Percentiles rank a stretch among this genome's conserved stretches.
phyloP scores from a whole-genome alignment of 2,329 filamentous ascomycete species.

The Periconia macrospinosa region DNA sequence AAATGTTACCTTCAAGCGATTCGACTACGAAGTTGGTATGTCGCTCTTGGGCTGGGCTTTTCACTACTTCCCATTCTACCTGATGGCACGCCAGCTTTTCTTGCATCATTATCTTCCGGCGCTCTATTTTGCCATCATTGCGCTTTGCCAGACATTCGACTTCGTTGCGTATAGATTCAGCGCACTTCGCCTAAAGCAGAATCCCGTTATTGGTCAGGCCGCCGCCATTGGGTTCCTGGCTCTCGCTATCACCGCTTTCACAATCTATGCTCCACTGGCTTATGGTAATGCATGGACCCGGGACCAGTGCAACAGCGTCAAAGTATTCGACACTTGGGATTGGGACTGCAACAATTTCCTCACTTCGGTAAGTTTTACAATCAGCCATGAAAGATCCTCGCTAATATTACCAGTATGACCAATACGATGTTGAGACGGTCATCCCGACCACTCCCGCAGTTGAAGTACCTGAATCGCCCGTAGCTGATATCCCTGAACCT shows the following conservation, averaged over 20 bases:
- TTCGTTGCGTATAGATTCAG: slow-evolving; percentile 75
- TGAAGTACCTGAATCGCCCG: slow-evolving; percentile 25
- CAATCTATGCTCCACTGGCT: slow-evolving; percentile 81
- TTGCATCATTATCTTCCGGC: slow-evolving; percentile 98
- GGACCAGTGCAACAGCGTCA: slow-evolving; percentile 80
- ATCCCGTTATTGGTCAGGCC: slow-evolving; percentile 73
- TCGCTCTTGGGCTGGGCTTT: slow-evolving; percentile 92
- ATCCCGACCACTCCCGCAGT: slow-evolving; percentile 24
- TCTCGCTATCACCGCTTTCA: slow-evolving; percentile 74
- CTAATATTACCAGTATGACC: slow-evolving; percentile 12
- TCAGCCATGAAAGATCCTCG: background rate
- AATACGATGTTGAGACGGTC: slow-evolving; percentile 7
- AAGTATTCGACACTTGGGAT: slow-evolving; percentile 89
- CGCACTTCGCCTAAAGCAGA: slow-evolving; percentile 67
- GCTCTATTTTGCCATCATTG: slow-evolving; percentile 90
- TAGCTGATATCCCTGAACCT: slow-evolving; percentile 18
- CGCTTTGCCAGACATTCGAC: slow-evolving; percentile 86
- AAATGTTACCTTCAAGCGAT: slow-evolving; percentile 84
- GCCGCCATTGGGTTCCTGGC: slow-evolving; percentile 74
- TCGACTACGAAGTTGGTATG: slow-evolving; percentile 94
- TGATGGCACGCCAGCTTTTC: slow-evolving; percentile 98
- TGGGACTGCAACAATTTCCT: slow-evolving; percentile 97
- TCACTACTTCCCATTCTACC: slow-evolving; percentile 98
- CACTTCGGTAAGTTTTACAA: slow-evolving; percentile 69
- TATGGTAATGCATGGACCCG: slow-evolving; percentile 97